Evolutionary conservation across 148 eudicot species (phyloP).

Genomic region (Arbutus unedo): DNA sequence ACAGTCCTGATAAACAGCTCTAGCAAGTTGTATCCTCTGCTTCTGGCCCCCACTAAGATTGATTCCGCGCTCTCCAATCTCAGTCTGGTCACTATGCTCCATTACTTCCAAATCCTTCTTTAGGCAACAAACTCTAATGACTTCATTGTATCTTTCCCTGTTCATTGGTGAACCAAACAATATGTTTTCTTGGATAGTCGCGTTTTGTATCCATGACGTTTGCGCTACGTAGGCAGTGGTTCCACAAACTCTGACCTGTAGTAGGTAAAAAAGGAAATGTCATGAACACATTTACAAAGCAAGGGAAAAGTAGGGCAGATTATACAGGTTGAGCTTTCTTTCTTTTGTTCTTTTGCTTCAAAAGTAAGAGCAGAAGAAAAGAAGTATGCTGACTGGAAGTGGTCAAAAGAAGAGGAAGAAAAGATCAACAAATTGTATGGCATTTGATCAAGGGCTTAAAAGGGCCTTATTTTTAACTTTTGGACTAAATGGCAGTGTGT

Average conservation of each 20-base stretch:
- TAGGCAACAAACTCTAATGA: conserved; percentile 20
- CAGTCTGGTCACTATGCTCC: conserved; percentile 26
- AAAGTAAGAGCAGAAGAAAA: too few relatives aligned
- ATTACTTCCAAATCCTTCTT: conserved; percentile 22
- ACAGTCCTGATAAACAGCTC: conserved; percentile 30
- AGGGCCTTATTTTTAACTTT: not conserved
- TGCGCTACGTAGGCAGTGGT: conserved; percentile 28
- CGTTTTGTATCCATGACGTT: conserved; percentile 27
- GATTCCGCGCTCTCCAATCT: conserved; percentile 26
- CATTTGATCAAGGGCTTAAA: not conserved
- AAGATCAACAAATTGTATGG: not conserved
- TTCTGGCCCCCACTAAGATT: conserved; percentile 31
- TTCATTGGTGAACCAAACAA: conserved; percentile 26
- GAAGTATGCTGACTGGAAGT: too few relatives aligned
- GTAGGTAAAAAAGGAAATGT: not conserved
- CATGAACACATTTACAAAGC: conserved; percentile 6
- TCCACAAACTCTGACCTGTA: conserved; percentile 22
- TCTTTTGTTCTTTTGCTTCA: too few relatives aligned
- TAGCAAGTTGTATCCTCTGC: conserved; percentile 28
- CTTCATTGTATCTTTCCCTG: conserved; percentile 14
- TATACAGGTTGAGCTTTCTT: too few relatives aligned
- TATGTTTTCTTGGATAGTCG: conserved; percentile 25
- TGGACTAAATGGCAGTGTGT: not conserved
- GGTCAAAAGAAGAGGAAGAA: too few relatives aligned
- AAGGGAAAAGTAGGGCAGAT: not conserved